Base-by-base conservation (phyloP, 2,329 filamentous ascomycete genomes). In the Calonectria hawksworthii region DNA sequence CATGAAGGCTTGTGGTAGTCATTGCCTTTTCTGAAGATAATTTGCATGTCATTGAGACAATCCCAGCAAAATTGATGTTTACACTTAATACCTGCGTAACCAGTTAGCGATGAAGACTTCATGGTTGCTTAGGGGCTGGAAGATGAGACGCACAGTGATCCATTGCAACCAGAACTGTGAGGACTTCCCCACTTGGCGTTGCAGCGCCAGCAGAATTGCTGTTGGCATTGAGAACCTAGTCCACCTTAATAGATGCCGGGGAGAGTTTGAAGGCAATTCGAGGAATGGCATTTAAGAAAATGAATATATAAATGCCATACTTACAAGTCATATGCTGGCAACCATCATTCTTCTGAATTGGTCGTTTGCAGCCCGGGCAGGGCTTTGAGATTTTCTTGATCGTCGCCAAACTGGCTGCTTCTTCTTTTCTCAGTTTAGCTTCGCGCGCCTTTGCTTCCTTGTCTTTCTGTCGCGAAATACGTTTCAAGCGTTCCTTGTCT, bases 271-370 rank as follows among this genome's bases (percentile, higher is more conserved):
- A 14, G 16, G 7, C 9, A 10, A 47, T 47, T n/a, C 8, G 7
- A 2, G 21, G 21, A 47, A 18, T 28, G 4, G 18, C 18, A 41
- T 65, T 10, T 9, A n/a, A 7, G 18, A 30, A 32, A 18, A 21
- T 21, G 26, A 8, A 32, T 23, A 41, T 1, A 23, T 13, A 47
- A 51, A 47, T 9, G 44, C 2, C 4, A 26, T 26, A n/a, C 63
- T 66, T 34, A 36, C 44, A 66, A 26, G 44, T 66, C 63, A 52
- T 66, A 30, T 66, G 44, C 23, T 66, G 63, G 38, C 63, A 66
- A 21, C 44, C 63, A 10, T 66, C 28, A n/a, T 51, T 30, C 28
- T 66, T 66, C 63, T 66, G 28, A 18, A 66, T 66, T 28, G 63
- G 63, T 16, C 63, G 38, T 23, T 18, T 28, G 50, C 63, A 66